Base-by-base conservation (phyloP, 352 stramenopile genomes). In the Phytopythium mirpurense region DNA sequence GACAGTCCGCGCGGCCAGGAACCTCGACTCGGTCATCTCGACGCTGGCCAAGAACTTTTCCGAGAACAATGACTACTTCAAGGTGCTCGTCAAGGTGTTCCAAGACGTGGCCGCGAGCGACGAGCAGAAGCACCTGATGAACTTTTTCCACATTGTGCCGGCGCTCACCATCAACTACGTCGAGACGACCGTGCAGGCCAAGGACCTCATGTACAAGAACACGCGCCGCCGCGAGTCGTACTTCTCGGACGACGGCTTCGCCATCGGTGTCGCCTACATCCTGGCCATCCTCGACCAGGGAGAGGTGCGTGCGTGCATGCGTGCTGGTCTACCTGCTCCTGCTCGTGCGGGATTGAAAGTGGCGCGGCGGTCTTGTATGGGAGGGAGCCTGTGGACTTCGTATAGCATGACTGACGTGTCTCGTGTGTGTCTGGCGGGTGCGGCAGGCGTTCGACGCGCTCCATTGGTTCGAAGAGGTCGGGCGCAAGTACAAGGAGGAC, bases 201-300 rank as follows among this genome's bases (percentile, higher is more conserved):
- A 98, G 67, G 94, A 98, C 62, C 77, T 96, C 42, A 97, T 98
- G 89, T 96, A 97, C 70, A 98, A 97, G 76, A 96, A 96, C 62
- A 96, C 90, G 23, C 78, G 85, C 8, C 77, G 80, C n/a, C 81
- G 84, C 23, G 92, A 97, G 68, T 96, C 91, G 37, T 98, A 98
- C 63, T 98, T 97, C 57, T 92, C 88, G 12, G 93, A 98, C 69
- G 95, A 98, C 64, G 95, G 95, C 6, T 98, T 98, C 70, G 89
- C 93, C 31, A 91, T 98, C 24, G 95, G 95, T 9, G 62, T 98
- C 42, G 90, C 92, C 6, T 98, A 98, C 63, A 88, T 97, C 23
- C 72, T 98, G 9, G 82, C 88, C 24, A 94, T 97, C 56, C 63
- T 97, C 0, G 80, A 95, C 57, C 88, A 97, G 67, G 79, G 81